Conservation (phyloP, 2,329 filamentous ascomycete species). For the Aspergillus vadensis region DNA sequence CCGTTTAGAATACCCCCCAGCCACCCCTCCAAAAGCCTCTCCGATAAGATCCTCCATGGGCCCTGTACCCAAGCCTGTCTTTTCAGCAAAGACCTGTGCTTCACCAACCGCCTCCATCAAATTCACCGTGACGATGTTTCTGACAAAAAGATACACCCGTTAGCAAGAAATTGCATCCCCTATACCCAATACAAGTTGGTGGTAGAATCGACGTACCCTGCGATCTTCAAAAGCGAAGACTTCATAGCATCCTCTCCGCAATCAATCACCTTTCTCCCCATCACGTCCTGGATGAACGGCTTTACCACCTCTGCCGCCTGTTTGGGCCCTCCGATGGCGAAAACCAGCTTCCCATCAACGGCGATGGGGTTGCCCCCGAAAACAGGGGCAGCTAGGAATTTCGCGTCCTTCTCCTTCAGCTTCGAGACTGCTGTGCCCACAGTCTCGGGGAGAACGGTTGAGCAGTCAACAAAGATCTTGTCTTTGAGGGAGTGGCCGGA, state of each 20-base stretch:
- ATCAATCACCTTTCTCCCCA: constrained; percentile 46
- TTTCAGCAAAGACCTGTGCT: constrained; percentile 51
- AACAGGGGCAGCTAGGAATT: constrained; percentile 46
- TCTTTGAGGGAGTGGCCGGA: constrained; percentile 53
- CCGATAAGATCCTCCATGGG: constrained; percentile 48
- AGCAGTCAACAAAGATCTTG: constrained; percentile 85
- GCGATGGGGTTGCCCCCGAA: constrained; percentile 50
- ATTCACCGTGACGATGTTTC: constrained; percentile 47
- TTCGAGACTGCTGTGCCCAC: constrained; percentile 36
- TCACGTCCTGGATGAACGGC: constrained; percentile 47
- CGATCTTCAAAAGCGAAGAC: constrained; percentile 49
- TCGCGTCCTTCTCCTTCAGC: constrained; percentile 38
- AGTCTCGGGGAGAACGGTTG: constrained; percentile 80
- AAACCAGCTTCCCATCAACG: constrained; percentile 49
- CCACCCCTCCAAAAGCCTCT: constrained; percentile 47
- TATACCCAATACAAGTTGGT: not conserved
- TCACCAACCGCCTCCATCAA: constrained; percentile 51
- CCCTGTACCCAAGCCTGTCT: constrained; percentile 46
- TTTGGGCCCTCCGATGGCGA: constrained; percentile 45
- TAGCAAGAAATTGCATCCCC: not conserved
- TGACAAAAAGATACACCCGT: constrained; percentile 11
- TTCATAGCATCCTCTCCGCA: constrained; percentile 48
- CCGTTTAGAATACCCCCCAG: constrained; percentile 47
- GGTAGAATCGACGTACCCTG: constrained; percentile 33
- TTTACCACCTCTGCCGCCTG: constrained; percentile 37